These are phyloP conservation scores for Aspergillus cavernicola DNA, from an alignment of 495 filamentous ascomycete species.

Conservation along the genomic window DNA sequence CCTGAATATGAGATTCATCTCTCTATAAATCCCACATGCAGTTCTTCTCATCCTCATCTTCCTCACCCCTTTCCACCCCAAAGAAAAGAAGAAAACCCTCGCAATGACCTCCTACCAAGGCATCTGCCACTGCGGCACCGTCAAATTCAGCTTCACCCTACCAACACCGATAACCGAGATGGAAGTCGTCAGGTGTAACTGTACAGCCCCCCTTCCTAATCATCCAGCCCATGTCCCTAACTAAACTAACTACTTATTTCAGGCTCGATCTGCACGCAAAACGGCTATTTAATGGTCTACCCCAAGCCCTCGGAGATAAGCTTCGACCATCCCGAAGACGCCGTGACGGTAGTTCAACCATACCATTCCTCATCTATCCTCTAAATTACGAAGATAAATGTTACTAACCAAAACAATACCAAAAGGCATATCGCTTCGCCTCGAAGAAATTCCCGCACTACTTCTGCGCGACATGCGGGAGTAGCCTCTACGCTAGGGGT, in stretches of 20 bases:
- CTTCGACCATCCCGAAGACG: slow-evolving; percentile 22
- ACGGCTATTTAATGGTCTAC: slow-evolving; percentile 42
- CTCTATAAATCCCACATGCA: too few relatives aligned
- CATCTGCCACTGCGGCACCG: slow-evolving; percentile 34
- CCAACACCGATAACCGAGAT: slow-evolving; percentile 24
- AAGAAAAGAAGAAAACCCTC: too few relatives aligned
- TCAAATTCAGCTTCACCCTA: slow-evolving; percentile 26
- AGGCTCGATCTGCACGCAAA: slow-evolving; percentile 38
- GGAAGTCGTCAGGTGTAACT: slow-evolving; percentile 35
- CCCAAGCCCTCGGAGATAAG: slow-evolving; percentile 23
- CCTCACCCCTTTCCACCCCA: too few relatives aligned
- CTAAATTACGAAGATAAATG: too few relatives aligned
- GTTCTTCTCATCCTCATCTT: too few relatives aligned
- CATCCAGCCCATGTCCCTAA: too few relatives aligned
- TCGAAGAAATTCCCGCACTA: slow-evolving; percentile 33
- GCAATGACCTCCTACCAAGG: slow-evolving; percentile 19
- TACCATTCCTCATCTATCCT: too few relatives aligned
- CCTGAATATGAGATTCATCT: too few relatives aligned
- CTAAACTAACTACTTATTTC: not conserved
- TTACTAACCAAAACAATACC: not conserved
- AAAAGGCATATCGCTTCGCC: slow-evolving; percentile 35
- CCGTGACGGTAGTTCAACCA: slow-evolving; percentile 15
- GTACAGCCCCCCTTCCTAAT: slow-evolving; percentile 13
- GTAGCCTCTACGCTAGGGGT: slow-evolving; percentile 31
- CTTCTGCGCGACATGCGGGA: slow-evolving; percentile 42